A percentile compares a stretch with the other conserved stretches of the same genome.
These are phyloP conservation scores for Blastocystis sp. DNA, from an alignment of 352 stramenopile species.

Conservation along the genomic window DNA sequence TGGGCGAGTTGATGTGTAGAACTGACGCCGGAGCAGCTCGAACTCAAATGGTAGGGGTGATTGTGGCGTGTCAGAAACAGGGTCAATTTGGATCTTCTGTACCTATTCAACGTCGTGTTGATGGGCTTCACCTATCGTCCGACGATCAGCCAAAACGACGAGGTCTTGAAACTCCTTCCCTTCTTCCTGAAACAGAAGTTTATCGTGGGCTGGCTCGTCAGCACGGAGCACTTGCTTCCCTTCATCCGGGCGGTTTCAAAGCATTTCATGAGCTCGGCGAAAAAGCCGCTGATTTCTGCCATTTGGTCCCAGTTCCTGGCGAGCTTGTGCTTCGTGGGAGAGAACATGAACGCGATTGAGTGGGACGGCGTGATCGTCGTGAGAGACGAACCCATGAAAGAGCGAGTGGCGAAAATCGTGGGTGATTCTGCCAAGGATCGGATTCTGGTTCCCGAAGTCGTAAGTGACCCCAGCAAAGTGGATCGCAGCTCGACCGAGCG, in stretches of 20 bases:
- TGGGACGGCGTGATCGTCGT: background rate
- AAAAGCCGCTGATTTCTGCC: background rate
- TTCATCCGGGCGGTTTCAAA: background rate
- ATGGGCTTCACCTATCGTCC: background rate
- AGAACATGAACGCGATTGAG: background rate
- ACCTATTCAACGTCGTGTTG: background rate
- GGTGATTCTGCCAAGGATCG: background rate
- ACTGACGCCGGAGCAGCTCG: background rate
- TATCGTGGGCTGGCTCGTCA: background rate
- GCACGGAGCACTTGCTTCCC: background rate
- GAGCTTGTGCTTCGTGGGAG: background rate
- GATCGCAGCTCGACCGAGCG: background rate
- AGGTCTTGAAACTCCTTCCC: background rate
- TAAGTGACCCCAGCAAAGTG: background rate
- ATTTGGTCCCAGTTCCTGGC: background rate
- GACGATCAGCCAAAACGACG: background rate
- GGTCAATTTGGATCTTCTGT: background rate
- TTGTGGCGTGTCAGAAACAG: background rate
- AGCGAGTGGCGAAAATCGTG: background rate
- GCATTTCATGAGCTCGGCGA: background rate
- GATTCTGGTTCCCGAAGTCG: background rate
- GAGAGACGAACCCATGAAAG: background rate
- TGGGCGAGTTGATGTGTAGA: background rate
- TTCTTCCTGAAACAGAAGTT: background rate
- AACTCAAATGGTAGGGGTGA: background rate